phyloP scores from a whole-genome alignment of 768 basidiomycete genomes.

The Tricholoma saponaceum region DNA sequence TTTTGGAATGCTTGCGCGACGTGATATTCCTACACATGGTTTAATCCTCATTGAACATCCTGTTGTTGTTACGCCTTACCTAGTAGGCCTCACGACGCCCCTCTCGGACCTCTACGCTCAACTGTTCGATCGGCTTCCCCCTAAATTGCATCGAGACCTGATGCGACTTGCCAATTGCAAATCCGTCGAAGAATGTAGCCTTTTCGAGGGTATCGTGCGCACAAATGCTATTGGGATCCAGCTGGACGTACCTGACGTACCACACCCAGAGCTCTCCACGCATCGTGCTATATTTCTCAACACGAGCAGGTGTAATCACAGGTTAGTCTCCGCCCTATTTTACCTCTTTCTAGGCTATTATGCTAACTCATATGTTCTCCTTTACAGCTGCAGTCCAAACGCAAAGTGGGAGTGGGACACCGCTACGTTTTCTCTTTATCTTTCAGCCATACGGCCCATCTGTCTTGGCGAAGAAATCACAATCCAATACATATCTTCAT shows the following conservation, averaged over 20 bases:
- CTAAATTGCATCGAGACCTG: constrained; percentile 20
- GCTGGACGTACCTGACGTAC: constrained; percentile 21
- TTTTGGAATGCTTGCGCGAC: constrained; percentile 32
- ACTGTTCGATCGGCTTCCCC: constrained; percentile 25
- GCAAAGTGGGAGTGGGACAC: constrained; percentile 34
- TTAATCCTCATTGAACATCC: constrained; percentile 38
- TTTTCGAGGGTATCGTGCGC: constrained; percentile 25
- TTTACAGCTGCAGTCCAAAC: constrained; percentile 35
- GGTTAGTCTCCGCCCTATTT: constrained; percentile 22
- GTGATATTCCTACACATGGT: constrained; percentile 26
- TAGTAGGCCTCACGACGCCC: constrained; percentile 22
- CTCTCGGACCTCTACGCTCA: constrained; percentile 27
- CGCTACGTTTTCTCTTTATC: constrained; percentile 24
- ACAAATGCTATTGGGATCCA: constrained; percentile 29
- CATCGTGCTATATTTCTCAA: constrained; percentile 34
- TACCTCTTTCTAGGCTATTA: neutral
- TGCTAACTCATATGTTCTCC: neutral
- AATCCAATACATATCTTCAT: constrained; percentile 27
- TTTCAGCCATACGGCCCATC: constrained; percentile 32
- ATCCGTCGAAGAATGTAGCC: constrained; percentile 7
- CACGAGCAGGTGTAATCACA: constrained; percentile 36
- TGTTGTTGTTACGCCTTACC: constrained; percentile 33
- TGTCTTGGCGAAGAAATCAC: constrained; percentile 32
- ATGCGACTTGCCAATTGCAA: constrained; percentile 27
- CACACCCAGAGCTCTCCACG: constrained; percentile 20